phyloP scores from a whole-genome alignment of 352 stramenopile species.

The Pythium aphanidermatum region DNA sequence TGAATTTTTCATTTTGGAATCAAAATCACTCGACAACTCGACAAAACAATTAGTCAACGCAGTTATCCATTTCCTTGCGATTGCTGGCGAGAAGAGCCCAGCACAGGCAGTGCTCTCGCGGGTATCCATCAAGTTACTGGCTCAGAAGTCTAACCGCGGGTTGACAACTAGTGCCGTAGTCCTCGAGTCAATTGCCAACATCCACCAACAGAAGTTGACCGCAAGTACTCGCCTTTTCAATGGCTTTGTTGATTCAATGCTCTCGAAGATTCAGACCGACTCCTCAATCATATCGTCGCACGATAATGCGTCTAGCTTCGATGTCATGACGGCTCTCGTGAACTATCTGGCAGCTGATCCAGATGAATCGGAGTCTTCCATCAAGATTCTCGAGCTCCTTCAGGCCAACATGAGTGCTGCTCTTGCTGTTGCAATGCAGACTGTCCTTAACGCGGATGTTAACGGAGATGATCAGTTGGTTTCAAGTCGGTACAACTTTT shows the following conservation, averaged over 20 bases:
- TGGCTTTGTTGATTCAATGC: constrained; percentile 31
- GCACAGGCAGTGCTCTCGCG: background rate
- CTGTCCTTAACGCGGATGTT: constrained; percentile 21
- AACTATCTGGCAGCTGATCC: constrained; percentile 26
- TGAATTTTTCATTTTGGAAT: constrained; percentile 11
- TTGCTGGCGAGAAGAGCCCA: background rate
- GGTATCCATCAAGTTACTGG: constrained; percentile 8
- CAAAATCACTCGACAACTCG: background rate
- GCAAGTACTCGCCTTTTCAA: background rate
- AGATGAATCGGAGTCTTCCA: background rate
- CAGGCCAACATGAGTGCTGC: constrained; percentile 23
- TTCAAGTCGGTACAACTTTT: constrained; percentile 39
- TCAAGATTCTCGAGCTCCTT: constrained; percentile 8
- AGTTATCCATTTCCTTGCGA: constrained; percentile 1
- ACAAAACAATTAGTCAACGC: constrained; percentile 7
- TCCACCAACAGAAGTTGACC: constrained; percentile 24
- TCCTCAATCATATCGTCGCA: constrained; percentile 3
- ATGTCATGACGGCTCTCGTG: constrained; percentile 41
- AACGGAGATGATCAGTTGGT: constrained; percentile 8
- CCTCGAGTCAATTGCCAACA: constrained; percentile 12
- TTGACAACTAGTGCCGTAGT: constrained; percentile 12
- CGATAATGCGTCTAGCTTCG: constrained; percentile 24
- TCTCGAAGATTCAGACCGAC: constrained; percentile 12
- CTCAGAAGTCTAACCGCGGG: constrained; percentile 5
- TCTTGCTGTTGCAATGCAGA: constrained; percentile 43